A percentile compares a stretch with the other conserved stretches of the same genome.
Evolutionary conservation across 192 early-diverging fungal species (phyloP).

Genomic region (Dispira simplex): DNA sequence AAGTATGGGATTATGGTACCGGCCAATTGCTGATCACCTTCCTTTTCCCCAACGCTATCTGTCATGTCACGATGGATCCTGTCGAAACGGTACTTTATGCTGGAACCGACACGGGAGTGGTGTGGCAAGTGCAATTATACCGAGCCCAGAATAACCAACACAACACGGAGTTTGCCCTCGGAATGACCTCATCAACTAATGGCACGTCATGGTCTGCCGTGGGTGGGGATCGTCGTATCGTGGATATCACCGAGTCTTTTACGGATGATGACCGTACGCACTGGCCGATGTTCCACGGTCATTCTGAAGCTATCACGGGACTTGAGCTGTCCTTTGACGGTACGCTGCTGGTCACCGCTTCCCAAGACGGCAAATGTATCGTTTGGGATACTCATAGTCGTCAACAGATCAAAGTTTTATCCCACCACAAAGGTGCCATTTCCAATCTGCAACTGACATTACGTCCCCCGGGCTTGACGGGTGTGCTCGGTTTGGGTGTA

Average conservation of each 20-base stretch:
- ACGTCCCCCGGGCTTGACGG: slow-evolving; percentile 26
- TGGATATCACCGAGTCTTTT: slow-evolving; percentile 25
- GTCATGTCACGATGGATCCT: slow-evolving; percentile 45
- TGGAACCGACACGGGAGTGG: slow-evolving; percentile 48
- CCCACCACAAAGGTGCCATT: slow-evolving; percentile 49
- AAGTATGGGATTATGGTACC: slow-evolving; percentile 52
- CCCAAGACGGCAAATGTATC: slow-evolving; percentile 49
- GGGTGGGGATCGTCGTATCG: slow-evolving; percentile 29
- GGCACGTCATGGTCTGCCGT: slow-evolving; percentile 23
- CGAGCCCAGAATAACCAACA: slow-evolving; percentile 26
- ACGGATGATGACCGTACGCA: slow-evolving; percentile 14
- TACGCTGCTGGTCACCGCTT: slow-evolving; percentile 62
- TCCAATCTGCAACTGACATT: slow-evolving; percentile 21
- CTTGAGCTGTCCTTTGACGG: slow-evolving; percentile 58
- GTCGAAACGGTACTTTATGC: slow-evolving; percentile 59
- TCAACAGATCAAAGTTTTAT: slow-evolving; percentile 61
- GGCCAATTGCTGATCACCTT: slow-evolving; percentile 67
- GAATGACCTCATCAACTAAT: slow-evolving; percentile 21
- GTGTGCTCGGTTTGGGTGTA: slow-evolving; percentile 13
- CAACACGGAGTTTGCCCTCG: slow-evolving; percentile 21
- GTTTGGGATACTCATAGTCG: slow-evolving; percentile 82
- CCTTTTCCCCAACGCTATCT: slow-evolving; percentile 57
- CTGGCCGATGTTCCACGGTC: slow-evolving; percentile 24
- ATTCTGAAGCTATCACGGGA: slow-evolving; percentile 28
- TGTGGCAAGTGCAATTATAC: slow-evolving; percentile 47